Conservation (phyloP, 169 alveolate species). For the Eimeria necatrix region DNA sequence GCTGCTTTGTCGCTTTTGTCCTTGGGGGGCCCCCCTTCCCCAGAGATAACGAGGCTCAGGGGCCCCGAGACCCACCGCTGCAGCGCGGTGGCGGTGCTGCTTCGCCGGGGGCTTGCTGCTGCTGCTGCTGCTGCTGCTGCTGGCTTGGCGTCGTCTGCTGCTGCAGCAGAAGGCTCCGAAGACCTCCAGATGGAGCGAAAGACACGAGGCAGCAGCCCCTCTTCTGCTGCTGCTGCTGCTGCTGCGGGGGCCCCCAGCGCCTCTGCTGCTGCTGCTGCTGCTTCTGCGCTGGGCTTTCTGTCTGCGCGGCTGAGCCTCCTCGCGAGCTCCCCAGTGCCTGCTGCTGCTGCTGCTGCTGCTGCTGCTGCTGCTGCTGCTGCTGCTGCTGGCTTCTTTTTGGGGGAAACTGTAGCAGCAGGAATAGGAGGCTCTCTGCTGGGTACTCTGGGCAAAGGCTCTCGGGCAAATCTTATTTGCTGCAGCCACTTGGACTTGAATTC, state of each 20-base stretch:
- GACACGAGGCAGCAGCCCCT: conserved; percentile 20
- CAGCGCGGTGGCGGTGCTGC: conserved; percentile 4
- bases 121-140: not conserved
- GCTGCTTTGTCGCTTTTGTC: not conserved
- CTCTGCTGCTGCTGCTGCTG: not conserved
- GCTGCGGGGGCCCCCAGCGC: conserved; percentile 2
- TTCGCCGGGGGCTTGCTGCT: not conserved
- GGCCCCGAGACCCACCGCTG: not conserved
- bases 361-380: conserved; percentile 10
- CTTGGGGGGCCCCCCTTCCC: not conserved
- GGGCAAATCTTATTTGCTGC: not conserved
- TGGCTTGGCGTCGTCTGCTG: too few relatives aligned
- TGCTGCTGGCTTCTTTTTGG: conserved; percentile 9
- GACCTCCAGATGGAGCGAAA: not conserved
- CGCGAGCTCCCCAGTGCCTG: not conserved
- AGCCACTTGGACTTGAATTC: not conserved
- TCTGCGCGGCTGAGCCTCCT: not conserved
- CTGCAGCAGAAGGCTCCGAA: too few relatives aligned
- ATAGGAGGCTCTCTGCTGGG: not conserved
- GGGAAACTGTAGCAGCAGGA: conserved; percentile 22
- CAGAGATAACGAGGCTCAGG: not conserved
- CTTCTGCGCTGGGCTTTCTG: not conserved
- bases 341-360: conserved; percentile 4
- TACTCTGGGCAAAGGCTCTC: not conserved
- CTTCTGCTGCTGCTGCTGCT: conserved; percentile 2